phyloP scores from a whole-genome alignment of 768 basidiomycete species.

The Pleurotus cornucopiae region DNA sequence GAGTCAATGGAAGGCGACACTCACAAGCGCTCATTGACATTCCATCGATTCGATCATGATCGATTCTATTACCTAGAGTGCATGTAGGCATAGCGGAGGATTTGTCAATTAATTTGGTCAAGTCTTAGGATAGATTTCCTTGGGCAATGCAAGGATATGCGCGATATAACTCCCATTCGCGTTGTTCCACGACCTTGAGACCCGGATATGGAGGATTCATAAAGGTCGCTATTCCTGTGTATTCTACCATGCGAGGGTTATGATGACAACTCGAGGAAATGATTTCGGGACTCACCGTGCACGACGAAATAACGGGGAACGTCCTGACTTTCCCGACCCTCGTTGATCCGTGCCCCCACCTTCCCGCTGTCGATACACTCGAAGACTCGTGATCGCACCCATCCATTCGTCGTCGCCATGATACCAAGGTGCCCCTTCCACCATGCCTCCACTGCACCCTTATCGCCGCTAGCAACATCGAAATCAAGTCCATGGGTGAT shows the following conservation, averaged over 20 bases:
- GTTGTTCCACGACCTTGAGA: slow-evolving; percentile 19
- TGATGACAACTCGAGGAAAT: neutral
- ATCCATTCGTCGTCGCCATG: slow-evolving; percentile 24
- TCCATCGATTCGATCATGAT: no score
- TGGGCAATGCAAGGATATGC: slow-evolving; percentile 45
- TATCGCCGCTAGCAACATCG: slow-evolving; percentile 10
- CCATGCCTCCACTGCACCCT: slow-evolving; percentile 19
- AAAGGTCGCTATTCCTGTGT: slow-evolving; percentile 11
- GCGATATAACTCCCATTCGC: slow-evolving; percentile 41
- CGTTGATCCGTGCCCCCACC: slow-evolving; percentile 22
- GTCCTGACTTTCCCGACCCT: slow-evolving; percentile 24
- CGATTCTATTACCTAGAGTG: no score
- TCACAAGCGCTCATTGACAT: no score
- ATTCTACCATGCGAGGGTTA: slow-evolving; percentile 7
- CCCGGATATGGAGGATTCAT: slow-evolving; percentile 9
- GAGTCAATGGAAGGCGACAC: no score
- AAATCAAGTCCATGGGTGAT: slow-evolving; percentile 26
- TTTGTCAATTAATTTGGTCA: no score
- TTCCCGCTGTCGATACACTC: slow-evolving; percentile 37
- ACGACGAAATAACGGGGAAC: slow-evolving; percentile 34
- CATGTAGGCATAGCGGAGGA: neutral
- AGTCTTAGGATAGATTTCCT: slow-evolving; percentile 22
- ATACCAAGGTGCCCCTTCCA: slow-evolving; percentile 13
- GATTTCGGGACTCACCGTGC: slow-evolving; percentile 28
- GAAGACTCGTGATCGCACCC: slow-evolving; percentile 35